Evolutionary conservation across 805 yeast genomes (phyloP).

Genomic region (Candida takata): DNA sequence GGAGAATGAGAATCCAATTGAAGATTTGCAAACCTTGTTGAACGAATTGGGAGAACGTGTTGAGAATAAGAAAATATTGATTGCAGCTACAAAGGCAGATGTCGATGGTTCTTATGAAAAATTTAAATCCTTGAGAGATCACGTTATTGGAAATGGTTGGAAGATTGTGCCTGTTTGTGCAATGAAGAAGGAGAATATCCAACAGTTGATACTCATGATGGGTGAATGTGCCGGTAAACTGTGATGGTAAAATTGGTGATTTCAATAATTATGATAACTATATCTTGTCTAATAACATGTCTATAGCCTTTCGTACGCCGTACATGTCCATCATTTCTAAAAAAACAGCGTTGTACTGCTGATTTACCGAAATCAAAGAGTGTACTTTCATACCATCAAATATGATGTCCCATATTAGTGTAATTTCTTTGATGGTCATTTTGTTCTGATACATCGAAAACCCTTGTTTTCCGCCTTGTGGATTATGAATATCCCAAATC

Average conservation of each 20-base stretch:
- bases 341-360: conserved; percentile 9
- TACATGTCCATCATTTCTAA: conserved; percentile 10
- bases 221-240: conserved; percentile 36
- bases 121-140: conserved; percentile 38
- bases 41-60: conserved; percentile 70
- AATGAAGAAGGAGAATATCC: conserved; percentile 60
- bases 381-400: conserved; percentile 7
- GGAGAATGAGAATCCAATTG: conserved; percentile 58
- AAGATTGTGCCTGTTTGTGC: conserved; percentile 84
- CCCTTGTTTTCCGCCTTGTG: background rate
- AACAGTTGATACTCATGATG: conserved; percentile 65
- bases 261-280: background rate
- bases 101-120: conserved; percentile 44
- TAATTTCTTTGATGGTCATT: background rate
- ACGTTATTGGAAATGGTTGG: conserved; percentile 47
- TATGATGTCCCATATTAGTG: conserved; percentile 11
- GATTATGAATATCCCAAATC: background rate
- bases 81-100: conserved; percentile 95
- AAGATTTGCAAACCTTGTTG: conserved; percentile 55
- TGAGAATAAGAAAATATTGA: conserved; percentile 53
- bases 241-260: conserved; percentile 1
- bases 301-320: conserved; percentile 9
- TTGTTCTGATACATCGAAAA: background rate
- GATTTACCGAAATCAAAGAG: conserved; percentile 9
- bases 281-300: conserved; percentile 4